A percentile compares a stretch with the other conserved stretches of the same genome.
Evolutionary conservation across 495 filamentous ascomycete genomes (phyloP).

Genomic region (Tuber calosporum): DNA sequence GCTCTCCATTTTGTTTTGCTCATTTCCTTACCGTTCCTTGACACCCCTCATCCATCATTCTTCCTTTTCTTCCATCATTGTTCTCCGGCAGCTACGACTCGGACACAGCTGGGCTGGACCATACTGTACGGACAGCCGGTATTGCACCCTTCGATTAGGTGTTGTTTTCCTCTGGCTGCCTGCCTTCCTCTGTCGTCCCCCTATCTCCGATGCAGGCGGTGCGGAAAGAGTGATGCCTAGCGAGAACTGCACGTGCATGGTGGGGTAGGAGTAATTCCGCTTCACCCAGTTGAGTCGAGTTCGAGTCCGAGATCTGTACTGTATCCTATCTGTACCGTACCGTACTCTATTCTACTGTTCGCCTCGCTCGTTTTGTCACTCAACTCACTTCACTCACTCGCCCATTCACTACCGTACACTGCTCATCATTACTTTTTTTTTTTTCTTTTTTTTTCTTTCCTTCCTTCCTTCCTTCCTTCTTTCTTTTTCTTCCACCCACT

Average conservation of each 20-base stretch:
- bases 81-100: slow-evolving; percentile 1
- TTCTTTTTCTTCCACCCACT: not conserved
- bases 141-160: slow-evolving; percentile 28
- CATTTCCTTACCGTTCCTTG: slow-evolving; percentile 13
- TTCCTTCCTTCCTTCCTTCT: no score
- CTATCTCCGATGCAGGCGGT: slow-evolving; percentile 39
- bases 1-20: slow-evolving; percentile 24
- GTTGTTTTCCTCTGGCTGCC: slow-evolving; percentile 31
- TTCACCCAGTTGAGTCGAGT: slow-evolving; percentile 1
- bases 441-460: not conserved
- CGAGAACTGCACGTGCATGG: slow-evolving; percentile 39
- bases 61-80: not conserved
- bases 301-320: slow-evolving; percentile 3
- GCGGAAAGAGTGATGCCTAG: slow-evolving; percentile 40
- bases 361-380: slow-evolving; percentile 2
- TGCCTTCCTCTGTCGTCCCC: slow-evolving; percentile 20
- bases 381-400: not conserved
- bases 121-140: slow-evolving; percentile 1
- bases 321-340: slow-evolving; percentile 5
- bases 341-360: not conserved
- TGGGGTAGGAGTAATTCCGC: slow-evolving; percentile 36
- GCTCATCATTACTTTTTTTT: not conserved
- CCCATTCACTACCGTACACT: not conserved
- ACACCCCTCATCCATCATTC: slow-evolving; percentile 5
- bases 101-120: not conserved